phyloP scores from a whole-genome alignment of 148 eudicot species.

The Fagopyrum homotropicum region DNA sequence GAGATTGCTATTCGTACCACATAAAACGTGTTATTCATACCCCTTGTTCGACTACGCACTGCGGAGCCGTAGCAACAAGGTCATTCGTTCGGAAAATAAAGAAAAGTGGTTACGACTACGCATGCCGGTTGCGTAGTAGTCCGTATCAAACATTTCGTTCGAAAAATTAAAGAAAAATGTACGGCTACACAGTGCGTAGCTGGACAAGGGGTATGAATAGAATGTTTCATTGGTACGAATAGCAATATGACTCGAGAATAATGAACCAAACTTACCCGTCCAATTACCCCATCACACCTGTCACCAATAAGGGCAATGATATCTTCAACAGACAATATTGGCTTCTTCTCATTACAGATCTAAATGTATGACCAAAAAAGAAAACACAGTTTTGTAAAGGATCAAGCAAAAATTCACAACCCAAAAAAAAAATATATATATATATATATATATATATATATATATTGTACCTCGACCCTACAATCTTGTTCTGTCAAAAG shows the following conservation, averaged over 20 bases:
- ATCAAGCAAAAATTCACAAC: not conserved
- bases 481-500: constrained; percentile 81
- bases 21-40: no score
- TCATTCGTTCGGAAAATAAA: no score
- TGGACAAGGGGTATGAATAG: no score
- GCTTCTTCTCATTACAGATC: constrained; percentile 90
- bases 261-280: constrained; percentile 47
- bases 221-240: no score
- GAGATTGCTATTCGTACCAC: no score
- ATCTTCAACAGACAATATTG: constrained; percentile 90
- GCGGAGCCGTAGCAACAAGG: no score
- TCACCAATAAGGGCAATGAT: constrained; percentile 82
- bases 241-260: not conserved
- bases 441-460: not conserved
- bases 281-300: constrained; percentile 95
- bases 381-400: not conserved
- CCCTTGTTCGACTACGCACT: no score
- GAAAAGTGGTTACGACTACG: no score
- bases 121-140: no score
- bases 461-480: constrained; percentile 56
- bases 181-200: no score
- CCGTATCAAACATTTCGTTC: no score
- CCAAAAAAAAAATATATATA: not conserved
- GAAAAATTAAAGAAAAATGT: no score
- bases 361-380: constrained; percentile 17